Conservation (phyloP, 2,329 filamentous ascomycete species). For the Arachnomyces sp. region DNA sequence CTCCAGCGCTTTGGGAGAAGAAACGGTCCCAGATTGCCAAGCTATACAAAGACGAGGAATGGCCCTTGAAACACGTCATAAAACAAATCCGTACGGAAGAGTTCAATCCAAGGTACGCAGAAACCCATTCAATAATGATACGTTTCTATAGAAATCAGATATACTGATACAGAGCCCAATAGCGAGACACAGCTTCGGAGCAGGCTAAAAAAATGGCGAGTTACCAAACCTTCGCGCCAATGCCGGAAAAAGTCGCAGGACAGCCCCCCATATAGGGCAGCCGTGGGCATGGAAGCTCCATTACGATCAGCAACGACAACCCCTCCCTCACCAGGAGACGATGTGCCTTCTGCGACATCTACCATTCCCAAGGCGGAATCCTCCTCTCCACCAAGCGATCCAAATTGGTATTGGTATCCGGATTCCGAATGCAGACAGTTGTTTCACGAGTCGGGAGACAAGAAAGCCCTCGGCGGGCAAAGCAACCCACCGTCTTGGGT, state of each 20-base stretch:
- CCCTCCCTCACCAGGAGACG: no score
- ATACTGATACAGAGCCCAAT: neutral
- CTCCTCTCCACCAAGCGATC: no score
- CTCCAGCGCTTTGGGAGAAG: conserved; percentile 37
- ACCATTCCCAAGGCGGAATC: no score
- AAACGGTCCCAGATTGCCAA: conserved; percentile 34
- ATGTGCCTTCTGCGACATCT: no score
- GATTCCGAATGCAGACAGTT: no score
- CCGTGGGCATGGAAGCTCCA: conserved; percentile 9
- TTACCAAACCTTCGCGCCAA: conserved; percentile 37
- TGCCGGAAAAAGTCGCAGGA: conserved; percentile 31
- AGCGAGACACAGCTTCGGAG: conserved; percentile 39
- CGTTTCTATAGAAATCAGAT: neutral
- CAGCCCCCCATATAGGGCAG: conserved; percentile 5
- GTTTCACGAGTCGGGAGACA: no score
- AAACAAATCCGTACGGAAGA: conserved; percentile 35
- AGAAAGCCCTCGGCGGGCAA: no score
- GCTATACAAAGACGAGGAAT: conserved; percentile 37
- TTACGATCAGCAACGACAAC: conserved; percentile 13
- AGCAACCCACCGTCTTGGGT: no score
- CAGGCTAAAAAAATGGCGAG: conserved; percentile 37
- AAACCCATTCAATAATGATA: neutral
- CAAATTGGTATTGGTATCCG: no score
- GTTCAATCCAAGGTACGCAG: conserved; percentile 35
- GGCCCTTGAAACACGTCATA: conserved; percentile 38